phyloP scores from a whole-genome alignment of 140 eudicot genomes.

The Anethum foeniculum region DNA sequence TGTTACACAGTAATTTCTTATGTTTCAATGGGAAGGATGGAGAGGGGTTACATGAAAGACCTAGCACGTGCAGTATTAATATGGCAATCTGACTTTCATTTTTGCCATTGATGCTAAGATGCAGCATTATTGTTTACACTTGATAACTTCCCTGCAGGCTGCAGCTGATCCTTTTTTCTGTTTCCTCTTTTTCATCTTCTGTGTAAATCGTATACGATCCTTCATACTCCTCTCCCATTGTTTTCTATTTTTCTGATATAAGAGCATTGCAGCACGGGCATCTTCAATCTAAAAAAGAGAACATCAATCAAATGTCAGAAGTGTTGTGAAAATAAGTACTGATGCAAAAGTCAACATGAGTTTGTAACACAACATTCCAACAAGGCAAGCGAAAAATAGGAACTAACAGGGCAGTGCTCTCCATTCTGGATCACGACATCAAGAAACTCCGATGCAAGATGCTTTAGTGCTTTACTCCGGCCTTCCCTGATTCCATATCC shows the following conservation, averaged over 20 bases:
- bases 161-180: conserved; percentile 29
- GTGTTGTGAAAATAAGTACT: not conserved
- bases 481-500: conserved; percentile 55
- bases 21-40: not conserved
- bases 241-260: conserved; percentile 62
- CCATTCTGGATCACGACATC: conserved; percentile 88
- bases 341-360: not conserved
- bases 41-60: not conserved
- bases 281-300: conserved; percentile 65
- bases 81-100: not conserved
- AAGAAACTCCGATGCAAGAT: conserved; percentile 78
- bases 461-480: conserved; percentile 73
- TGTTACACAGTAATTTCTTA: not conserved
- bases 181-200: conserved; percentile 70
- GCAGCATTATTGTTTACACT: conserved; percentile 4
- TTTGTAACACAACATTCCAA: not conserved
- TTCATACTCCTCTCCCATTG: conserved; percentile 72
- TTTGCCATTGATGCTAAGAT: not conserved
- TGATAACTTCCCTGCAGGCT: conserved; percentile 13
- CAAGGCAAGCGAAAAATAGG: not conserved
- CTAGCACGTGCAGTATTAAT: not conserved
- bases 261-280: conserved; percentile 96
- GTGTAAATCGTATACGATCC: conserved; percentile 44
- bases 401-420: conserved; percentile 99
- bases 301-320: not conserved